Percentiles rank a stretch among this genome's conserved stretches.
phyloP scores from a whole-genome alignment of 1,139 yeast genomes.

The Pichia sp. region DNA sequence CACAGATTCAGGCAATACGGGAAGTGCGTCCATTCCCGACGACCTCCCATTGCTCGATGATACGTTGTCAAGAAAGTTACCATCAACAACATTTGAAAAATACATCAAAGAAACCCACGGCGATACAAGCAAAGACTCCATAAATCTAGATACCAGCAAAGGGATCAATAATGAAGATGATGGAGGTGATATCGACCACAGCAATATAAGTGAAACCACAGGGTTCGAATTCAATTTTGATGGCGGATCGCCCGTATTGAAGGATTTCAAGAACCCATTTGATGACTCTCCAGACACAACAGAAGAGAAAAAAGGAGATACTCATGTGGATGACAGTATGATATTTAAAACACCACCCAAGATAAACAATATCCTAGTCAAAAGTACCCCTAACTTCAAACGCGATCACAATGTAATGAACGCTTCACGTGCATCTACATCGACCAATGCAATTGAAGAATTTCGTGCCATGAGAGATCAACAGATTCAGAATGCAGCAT shows the following conservation, averaged over 20 bases:
- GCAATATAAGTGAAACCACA: not conserved
- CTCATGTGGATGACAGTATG: slow-evolving; percentile 2
- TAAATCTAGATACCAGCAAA: not conserved
- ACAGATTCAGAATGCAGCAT: not conserved
- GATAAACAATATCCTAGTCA: not conserved
- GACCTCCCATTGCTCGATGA: slow-evolving; percentile 9
- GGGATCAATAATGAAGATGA: not conserved
- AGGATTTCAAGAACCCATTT: slow-evolving; percentile 29
- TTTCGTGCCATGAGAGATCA: slow-evolving; percentile 14
- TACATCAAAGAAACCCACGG: slow-evolving; percentile 1
- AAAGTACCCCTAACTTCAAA: not conserved
- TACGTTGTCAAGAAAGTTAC: slow-evolving; percentile 11
- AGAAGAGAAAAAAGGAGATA: slow-evolving; percentile 8
- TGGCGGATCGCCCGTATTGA: slow-evolving; percentile 26
- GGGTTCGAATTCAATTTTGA: slow-evolving; percentile 10
- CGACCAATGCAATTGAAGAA: slow-evolving; percentile 8
- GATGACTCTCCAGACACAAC: slow-evolving; percentile 22
- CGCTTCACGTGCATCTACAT: not conserved
- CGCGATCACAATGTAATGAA: not conserved
- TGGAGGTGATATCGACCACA: no score
- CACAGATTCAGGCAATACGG: slow-evolving; percentile 1
- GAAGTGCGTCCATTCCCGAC: not conserved
- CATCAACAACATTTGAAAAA: slow-evolving; percentile 13
- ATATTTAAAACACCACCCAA: slow-evolving; percentile 17
- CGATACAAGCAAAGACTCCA: not conserved